These are phyloP conservation scores for Suillus luteus DNA, from an alignment of 768 basidiomycete species.

Conservation along the genomic window DNA sequence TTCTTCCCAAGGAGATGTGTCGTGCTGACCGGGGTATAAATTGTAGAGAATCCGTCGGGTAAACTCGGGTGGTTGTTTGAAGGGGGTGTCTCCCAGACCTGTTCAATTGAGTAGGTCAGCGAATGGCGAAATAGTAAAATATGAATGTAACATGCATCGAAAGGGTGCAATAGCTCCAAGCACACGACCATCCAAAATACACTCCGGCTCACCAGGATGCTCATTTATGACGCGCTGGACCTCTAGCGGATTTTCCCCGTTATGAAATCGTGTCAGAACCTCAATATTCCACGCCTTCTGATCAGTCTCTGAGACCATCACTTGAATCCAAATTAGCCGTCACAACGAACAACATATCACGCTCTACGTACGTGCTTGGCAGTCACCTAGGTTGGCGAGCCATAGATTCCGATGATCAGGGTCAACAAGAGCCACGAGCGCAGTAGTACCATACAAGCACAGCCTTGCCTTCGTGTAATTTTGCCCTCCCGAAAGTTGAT, in stretches of 20 bases:
- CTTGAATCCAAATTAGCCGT: constrained; percentile 33
- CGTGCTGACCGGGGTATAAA: constrained; percentile 60
- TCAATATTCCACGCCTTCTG: constrained; percentile 60
- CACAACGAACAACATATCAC: constrained; percentile 12
- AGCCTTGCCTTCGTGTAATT: constrained; percentile 68
- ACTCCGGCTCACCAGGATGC: constrained; percentile 73
- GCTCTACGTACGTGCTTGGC: constrained; percentile 63
- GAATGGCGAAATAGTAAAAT: constrained; percentile 17
- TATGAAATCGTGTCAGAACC: constrained; percentile 65
- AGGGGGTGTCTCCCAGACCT: constrained; percentile 73
- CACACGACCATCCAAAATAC: constrained; percentile 64
- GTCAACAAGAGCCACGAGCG: constrained; percentile 71
- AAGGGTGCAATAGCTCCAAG: constrained; percentile 79
- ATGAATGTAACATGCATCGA: constrained; percentile 54
- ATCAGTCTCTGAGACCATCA: constrained; percentile 51
- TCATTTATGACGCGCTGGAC: constrained; percentile 60
- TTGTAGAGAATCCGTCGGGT: constrained; percentile 68
- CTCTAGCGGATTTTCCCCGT: constrained; percentile 68
- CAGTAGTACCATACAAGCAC: constrained; percentile 81
- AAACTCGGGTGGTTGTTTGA: constrained; percentile 73
- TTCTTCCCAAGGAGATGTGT: constrained; percentile 66
- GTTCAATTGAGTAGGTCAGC: constrained; percentile 8
- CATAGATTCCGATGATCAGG: constrained; percentile 69
- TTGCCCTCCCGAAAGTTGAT: constrained; percentile 54
- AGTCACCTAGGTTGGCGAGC: constrained; percentile 82